Percentiles rank a stretch among this genome's conserved stretches.
phyloP scores from a whole-genome alignment of 306 rosid species.

The Erythrophleum fordii region DNA sequence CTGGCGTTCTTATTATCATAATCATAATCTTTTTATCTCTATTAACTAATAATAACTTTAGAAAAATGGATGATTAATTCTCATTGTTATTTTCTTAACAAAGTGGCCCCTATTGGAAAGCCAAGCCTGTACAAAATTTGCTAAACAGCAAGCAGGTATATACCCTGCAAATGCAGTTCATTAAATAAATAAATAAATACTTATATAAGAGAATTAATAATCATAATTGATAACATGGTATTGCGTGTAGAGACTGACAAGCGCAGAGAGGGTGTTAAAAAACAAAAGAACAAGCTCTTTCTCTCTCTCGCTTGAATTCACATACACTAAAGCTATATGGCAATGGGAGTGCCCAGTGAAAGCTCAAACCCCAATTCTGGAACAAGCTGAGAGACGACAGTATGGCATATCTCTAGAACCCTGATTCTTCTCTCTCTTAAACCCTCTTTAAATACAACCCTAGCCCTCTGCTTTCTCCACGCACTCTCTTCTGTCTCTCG shows the following conservation, averaged over 20 bases:
- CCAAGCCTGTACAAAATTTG: background rate
- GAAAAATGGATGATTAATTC: too few relatives aligned
- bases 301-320: constrained; percentile 20
- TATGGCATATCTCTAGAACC: constrained; percentile 46
- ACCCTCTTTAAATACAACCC: constrained; percentile 61
- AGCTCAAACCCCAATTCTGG: constrained; percentile 39
- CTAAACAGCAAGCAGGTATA: background rate
- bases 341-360: constrained; percentile 9
- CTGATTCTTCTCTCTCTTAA: constrained; percentile 34
- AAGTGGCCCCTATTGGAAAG: background rate
- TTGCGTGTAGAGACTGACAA: constrained; percentile 48
- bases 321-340: background rate
- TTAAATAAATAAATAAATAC: background rate
- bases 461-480: constrained; percentile 57
- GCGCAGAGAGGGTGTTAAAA: constrained; percentile 8
- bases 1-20: background rate
- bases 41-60: too few relatives aligned
- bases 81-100: too few relatives aligned
- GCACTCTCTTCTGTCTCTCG: constrained; percentile 44
- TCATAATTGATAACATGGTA: constrained; percentile 40
- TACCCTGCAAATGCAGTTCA: background rate
- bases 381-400: constrained; percentile 33
- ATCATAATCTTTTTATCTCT: background rate
- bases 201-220: background rate
- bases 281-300: constrained; percentile 21